Evolutionary conservation across 2,329 filamentous ascomycete genomes (phyloP).

Genomic region (Golovinomyces cichoracearum): DNA sequence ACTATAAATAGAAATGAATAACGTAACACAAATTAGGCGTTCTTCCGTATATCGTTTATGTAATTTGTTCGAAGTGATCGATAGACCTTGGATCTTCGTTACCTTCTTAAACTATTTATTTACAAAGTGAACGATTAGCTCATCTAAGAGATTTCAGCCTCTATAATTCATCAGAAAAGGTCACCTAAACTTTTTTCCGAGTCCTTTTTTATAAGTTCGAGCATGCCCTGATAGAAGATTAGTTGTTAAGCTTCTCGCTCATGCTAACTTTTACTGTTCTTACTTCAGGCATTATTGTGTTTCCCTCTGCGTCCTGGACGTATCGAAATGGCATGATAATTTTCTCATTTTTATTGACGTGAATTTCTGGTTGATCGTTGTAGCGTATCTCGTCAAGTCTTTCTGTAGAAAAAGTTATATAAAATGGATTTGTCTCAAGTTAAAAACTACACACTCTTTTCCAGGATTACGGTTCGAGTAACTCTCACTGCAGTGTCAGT

Average conservation of each 20-base stretch:
- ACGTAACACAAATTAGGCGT: too few relatives aligned
- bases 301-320: conserved; percentile 45
- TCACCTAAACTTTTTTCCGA: conserved; percentile 79
- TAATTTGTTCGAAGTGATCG: too few relatives aligned
- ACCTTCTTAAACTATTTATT: too few relatives aligned
- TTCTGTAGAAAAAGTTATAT: conserved; percentile 22
- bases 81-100: too few relatives aligned
- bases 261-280: conserved; percentile 15
- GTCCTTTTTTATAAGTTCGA: conserved; percentile 77
- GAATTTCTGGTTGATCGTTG: conserved; percentile 68
- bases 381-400: conserved; percentile 57
- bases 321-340: conserved; percentile 98
- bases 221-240: conserved; percentile 41
- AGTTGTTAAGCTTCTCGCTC: conserved; percentile 3
- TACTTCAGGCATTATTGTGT: conserved; percentile 80
- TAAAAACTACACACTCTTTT: conserved; percentile 37
- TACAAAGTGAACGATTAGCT: too few relatives aligned
- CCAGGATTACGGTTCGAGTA: conserved; percentile 66
- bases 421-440: too few relatives aligned
- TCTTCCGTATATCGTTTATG: too few relatives aligned
- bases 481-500: conserved; percentile 92
- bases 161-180: too few relatives aligned
- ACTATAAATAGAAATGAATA: too few relatives aligned
- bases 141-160: too few relatives aligned
- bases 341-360: conserved; percentile 73